Percentiles rank a stretch among this genome's conserved stretches.
phyloP scores from a whole-genome alignment of 805 yeast species.

The Candida tibetensis region DNA sequence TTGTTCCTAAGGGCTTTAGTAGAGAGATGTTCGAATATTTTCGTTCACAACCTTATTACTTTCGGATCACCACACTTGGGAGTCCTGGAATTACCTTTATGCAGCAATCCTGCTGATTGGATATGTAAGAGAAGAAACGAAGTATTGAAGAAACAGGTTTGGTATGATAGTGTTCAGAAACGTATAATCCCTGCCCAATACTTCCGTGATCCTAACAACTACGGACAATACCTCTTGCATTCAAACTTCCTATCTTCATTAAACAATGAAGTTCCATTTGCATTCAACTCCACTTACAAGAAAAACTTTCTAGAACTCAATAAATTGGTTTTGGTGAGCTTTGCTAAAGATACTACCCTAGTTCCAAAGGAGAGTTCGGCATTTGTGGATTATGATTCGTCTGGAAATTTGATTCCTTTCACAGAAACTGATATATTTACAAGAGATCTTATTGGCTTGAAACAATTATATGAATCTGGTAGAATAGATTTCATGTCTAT shows the following conservation, averaged over 20 bases:
- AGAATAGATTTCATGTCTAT: conserved; percentile 49
- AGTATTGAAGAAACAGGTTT: conserved; percentile 57
- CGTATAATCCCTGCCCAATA: conserved; percentile 71
- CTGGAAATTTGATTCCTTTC: conserved; percentile 45
- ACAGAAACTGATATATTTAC: conserved; percentile 47
- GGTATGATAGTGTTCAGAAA: conserved; percentile 55
- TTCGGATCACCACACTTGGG: conserved; percentile 86
- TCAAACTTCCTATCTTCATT: conserved; percentile 62
- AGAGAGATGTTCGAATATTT: conserved; percentile 49
- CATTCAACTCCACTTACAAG: conserved; percentile 38
- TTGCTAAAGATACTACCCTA: conserved; percentile 61
- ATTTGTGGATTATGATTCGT: conserved; percentile 53
- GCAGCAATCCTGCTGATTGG: conserved; percentile 51
- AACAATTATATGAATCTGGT: conserved; percentile 39
- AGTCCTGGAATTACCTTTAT: conserved; percentile 62
- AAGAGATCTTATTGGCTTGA: conserved; percentile 62
- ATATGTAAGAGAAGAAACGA: conserved; percentile 55
- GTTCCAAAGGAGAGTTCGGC: conserved; percentile 72
- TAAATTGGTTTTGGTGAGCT: conserved; percentile 57
- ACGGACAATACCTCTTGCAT: conserved; percentile 51
- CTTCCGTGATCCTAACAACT: conserved; percentile 59
- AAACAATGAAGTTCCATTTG: conserved; percentile 54
- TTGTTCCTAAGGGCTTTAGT: conserved; percentile 66
- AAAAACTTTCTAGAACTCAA: conserved; percentile 44
- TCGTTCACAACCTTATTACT: conserved; percentile 55